Evolutionary conservation across 352 stramenopile species (phyloP).

Genomic region (Pythium dissimile): DNA sequence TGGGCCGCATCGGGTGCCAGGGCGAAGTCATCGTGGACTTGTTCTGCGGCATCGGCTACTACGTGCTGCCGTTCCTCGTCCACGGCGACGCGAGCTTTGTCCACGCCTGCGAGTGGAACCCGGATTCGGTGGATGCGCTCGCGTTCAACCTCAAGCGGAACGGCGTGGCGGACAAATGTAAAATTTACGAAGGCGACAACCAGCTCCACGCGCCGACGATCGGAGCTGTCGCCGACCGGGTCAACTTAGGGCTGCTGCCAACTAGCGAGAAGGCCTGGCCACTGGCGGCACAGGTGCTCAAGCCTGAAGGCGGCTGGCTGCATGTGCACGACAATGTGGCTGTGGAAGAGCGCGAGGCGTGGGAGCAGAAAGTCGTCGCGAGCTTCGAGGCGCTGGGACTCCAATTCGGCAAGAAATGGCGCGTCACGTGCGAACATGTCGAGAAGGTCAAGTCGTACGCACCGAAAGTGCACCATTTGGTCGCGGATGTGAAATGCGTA

Average conservation of each 20-base stretch:
- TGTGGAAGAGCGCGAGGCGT: conserved; percentile 73
- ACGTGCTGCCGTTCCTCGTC: conserved; percentile 93
- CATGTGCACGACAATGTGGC: conserved; percentile 96
- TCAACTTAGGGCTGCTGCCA: conserved; percentile 94
- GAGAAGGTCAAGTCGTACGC: conserved; percentile 92
- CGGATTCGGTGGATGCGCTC: conserved; percentile 88
- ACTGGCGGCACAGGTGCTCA: conserved; percentile 90
- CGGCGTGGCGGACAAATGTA: conserved; percentile 74
- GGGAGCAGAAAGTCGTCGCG: conserved; percentile 61
- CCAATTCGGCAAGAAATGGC: conserved; percentile 54
- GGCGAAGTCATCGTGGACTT: conserved; percentile 94
- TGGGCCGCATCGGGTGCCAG: conserved; percentile 80
- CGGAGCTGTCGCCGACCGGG: conserved; percentile 83
- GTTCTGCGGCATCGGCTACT: conserved; percentile 98
- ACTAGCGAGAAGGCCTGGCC: conserved; percentile 94
- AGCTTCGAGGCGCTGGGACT: conserved; percentile 47
- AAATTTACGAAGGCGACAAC: conserved; percentile 90
- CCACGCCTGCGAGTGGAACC: conserved; percentile 95
- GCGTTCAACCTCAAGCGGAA: conserved; percentile 92
- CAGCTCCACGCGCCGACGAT: conserved; percentile 68
- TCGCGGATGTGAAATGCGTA: conserved; percentile 61
- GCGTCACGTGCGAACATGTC: conserved; percentile 80
- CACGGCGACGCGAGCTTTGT: conserved; percentile 88
- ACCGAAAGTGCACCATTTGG: conserved; percentile 87
- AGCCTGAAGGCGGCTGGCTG: conserved; percentile 87